Conservation (phyloP, 768 basidiomycete species). For the Lepiota venenata region DNA sequence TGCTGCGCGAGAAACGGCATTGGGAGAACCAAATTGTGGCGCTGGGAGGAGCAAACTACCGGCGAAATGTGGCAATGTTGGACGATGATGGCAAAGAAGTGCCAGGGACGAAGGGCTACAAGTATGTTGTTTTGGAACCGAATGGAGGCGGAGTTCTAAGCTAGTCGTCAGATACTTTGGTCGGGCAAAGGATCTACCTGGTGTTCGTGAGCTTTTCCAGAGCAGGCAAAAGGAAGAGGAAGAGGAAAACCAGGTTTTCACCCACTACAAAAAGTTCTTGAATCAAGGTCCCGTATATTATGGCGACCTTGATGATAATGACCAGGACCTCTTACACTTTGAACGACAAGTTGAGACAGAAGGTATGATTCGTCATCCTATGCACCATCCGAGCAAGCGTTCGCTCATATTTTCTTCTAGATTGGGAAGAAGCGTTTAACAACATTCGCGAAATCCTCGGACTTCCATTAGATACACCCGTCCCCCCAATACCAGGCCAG, state of each 20-base stretch:
- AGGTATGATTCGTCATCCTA: slow-evolving; percentile 40
- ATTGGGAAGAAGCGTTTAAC: slow-evolving; percentile 61
- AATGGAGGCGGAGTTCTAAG: not conserved
- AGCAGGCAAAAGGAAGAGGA: slow-evolving; percentile 83
- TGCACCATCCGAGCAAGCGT: not conserved
- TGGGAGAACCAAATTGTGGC: slow-evolving; percentile 99
- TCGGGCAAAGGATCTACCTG: slow-evolving; percentile 92
- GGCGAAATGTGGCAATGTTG: slow-evolving; percentile 89
- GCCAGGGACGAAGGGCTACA: slow-evolving; percentile 96
- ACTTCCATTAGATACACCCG: slow-evolving; percentile 46
- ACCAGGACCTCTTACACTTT: slow-evolving; percentile 61
- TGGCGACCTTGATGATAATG: slow-evolving; percentile 85
- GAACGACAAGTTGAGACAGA: slow-evolving; percentile 73
- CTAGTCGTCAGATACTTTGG: slow-evolving; percentile 78
- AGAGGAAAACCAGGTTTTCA: slow-evolving; percentile 76
- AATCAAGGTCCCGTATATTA: slow-evolving; percentile 87
- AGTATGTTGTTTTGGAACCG: slow-evolving; percentile 45
- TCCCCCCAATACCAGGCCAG: slow-evolving; percentile 39
- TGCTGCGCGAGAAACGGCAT: slow-evolving; percentile 92
- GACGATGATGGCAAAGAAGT: slow-evolving; percentile 96
- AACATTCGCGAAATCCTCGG: slow-evolving; percentile 53
- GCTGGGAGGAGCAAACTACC: slow-evolving; percentile 93
- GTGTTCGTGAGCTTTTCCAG: slow-evolving; percentile 92
- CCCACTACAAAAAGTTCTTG: slow-evolving; percentile 84
- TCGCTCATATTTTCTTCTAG: slow-evolving; percentile 28